Conservation (phyloP, 73 alveolate species). For the Paramecium tetraurelia region DNA sequence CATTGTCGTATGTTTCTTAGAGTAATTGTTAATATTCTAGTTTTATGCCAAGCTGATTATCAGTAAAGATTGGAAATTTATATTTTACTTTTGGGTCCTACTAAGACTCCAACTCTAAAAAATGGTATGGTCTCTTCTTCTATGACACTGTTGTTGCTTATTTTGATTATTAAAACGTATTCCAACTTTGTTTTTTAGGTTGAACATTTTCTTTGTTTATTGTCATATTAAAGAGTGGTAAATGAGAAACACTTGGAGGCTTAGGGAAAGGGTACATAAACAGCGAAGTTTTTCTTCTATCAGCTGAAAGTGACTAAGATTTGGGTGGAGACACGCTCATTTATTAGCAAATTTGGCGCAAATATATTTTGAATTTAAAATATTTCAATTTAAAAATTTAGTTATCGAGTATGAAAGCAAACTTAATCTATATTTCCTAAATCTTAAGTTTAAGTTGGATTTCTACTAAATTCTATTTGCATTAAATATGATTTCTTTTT, state of each 20-base stretch:
- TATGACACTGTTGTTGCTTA: neutral
- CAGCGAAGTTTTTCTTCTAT: neutral
- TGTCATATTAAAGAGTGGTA: neutral
- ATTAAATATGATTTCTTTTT: too few species aligned
- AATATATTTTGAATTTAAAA: neutral
- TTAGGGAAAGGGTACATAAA: neutral
- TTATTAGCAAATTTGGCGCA: neutral
- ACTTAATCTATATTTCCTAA: neutral
- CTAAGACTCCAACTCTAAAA: neutral
- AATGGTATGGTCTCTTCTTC: neutral
- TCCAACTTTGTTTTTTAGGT: neutral
- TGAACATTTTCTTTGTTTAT: neutral
- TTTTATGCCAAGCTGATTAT: neutral
- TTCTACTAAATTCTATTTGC: neutral
- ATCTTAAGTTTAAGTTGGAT: neutral
- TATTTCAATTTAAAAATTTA: neutral
- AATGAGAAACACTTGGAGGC: conserved; percentile 32
- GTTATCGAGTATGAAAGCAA: neutral
- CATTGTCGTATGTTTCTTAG: conserved; percentile 17
- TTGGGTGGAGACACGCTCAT: neutral
- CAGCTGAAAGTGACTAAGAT: neutral
- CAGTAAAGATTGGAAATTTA: conserved; percentile 6
- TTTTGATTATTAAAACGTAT: neutral
- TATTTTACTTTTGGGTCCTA: neutral
- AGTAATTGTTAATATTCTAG: neutral